A percentile compares a stretch with the other conserved stretches of the same genome.
phyloP scores from a whole-genome alignment of 208 protist species.

The Leishmania major region DNA sequence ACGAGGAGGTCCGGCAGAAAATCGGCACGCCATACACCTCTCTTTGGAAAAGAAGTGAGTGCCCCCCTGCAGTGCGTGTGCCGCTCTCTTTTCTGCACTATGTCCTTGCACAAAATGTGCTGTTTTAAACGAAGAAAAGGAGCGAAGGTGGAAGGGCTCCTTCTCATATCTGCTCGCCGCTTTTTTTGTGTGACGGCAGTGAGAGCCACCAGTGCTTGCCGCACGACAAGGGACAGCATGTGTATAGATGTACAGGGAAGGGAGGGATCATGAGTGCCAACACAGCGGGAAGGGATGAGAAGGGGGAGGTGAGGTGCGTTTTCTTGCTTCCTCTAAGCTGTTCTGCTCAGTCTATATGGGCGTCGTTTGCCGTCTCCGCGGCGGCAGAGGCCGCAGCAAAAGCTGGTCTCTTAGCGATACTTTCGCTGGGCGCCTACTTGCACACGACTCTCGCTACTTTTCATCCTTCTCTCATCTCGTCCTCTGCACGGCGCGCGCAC shows the following conservation, averaged over 20 bases:
- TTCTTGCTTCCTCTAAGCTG: not conserved
- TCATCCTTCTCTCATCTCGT: not conserved
- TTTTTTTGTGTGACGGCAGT: not conserved
- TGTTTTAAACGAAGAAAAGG: not conserved
- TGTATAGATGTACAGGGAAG: not conserved
- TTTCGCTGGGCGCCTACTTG: not conserved
- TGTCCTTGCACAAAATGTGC: not conserved
- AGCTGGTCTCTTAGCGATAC: not conserved
- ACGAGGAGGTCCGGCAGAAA: not conserved
- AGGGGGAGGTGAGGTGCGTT: not conserved
- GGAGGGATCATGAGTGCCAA: not conserved
- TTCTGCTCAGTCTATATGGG: not conserved
- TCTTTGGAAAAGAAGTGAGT: slow-evolving; percentile 1
- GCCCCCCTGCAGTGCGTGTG: not conserved
- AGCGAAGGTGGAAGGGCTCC: not conserved
- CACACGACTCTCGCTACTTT: slow-evolving; percentile 3
- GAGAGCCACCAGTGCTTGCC: not conserved
- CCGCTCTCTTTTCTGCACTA: not conserved
- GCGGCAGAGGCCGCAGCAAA: not conserved
- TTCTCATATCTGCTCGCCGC: not conserved
- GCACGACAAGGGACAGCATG: not conserved
- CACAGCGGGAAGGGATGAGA: not conserved
- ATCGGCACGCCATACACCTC: not conserved
- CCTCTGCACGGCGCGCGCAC: not conserved
- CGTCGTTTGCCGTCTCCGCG: not conserved